These are phyloP conservation scores for Colletotrichum salicis DNA, from an alignment of 2,329 filamentous ascomycete species.

Conservation along the genomic window DNA sequence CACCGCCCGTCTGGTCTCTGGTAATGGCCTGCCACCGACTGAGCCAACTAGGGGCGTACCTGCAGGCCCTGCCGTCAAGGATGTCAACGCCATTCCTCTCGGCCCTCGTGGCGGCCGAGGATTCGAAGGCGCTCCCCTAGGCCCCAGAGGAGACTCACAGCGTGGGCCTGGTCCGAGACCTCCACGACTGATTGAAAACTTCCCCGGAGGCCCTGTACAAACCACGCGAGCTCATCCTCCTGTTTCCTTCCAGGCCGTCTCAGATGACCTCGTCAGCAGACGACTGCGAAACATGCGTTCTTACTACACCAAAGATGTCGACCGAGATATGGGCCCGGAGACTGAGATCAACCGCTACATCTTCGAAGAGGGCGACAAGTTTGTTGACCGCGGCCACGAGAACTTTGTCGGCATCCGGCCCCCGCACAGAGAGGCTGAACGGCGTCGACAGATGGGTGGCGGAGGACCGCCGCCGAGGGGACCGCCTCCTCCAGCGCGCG, in stretches of 20 bases:
- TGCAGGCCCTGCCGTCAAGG: constrained; percentile 37
- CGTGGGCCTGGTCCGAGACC: constrained; percentile 42
- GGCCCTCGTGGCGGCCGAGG: constrained; percentile 42
- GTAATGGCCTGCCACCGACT: constrained; percentile 24
- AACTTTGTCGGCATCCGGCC: constrained; percentile 73
- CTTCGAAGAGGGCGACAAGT: constrained; percentile 72
- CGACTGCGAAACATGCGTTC: constrained; percentile 69
- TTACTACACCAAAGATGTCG: constrained; percentile 55
- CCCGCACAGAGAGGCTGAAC: constrained; percentile 62
- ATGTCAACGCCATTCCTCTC: constrained; percentile 48
- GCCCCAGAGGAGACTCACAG: constrained; percentile 50
- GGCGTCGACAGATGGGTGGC: constrained; percentile 43
- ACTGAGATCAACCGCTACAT: constrained; percentile 74
- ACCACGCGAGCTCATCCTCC: constrained; percentile 55
- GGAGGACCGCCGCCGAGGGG: constrained; percentile 35
- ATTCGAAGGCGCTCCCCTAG: constrained; percentile 43
- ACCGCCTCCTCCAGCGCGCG: neutral
- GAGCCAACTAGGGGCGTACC: constrained; percentile 22
- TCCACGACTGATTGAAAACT: constrained; percentile 34
- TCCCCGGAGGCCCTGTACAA: constrained; percentile 39
- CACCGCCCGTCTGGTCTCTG: constrained; percentile 61
- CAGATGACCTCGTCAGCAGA: constrained; percentile 69
- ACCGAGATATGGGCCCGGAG: constrained; percentile 56
- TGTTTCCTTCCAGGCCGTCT: constrained; percentile 66
- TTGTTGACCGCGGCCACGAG: constrained; percentile 80